phyloP scores from a whole-genome alignment of 106 monocot genomes.

The Dendrobium catenatum region DNA sequence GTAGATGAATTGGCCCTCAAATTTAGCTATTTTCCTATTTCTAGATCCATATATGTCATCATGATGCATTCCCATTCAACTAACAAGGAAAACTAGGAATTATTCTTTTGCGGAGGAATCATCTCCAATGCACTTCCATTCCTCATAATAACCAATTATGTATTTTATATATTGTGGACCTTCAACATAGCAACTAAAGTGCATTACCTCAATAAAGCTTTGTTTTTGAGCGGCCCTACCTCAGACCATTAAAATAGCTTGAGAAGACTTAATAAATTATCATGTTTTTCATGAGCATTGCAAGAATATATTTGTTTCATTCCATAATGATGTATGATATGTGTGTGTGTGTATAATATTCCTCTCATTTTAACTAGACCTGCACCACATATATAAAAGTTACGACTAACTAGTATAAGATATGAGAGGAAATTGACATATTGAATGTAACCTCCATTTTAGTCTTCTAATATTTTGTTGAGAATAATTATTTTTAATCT shows the following conservation, averaged over 20 bases:
- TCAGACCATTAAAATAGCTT: background rate
- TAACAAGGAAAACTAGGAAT: background rate
- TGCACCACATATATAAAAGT: too few species aligned
- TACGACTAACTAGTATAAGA: too few species aligned
- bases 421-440: too few species aligned
- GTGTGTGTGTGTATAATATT: too few species aligned
- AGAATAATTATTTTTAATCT: too few species aligned
- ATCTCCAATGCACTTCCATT: background rate
- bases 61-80: background rate
- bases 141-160: background rate
- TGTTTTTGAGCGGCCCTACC: background rate
- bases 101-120: background rate
- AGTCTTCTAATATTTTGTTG: too few species aligned
- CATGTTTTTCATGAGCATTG: too few species aligned
- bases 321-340: too few species aligned
- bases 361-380: too few species aligned
- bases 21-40: background rate
- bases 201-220: background rate
- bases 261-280: too few species aligned
- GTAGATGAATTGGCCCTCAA: background rate
- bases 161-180: background rate
- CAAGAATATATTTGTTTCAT: too few species aligned
- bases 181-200: background rate
- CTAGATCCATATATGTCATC: background rate
- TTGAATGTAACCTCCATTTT: too few species aligned